Conservation (phyloP, 306 rosid genomes). For the Inga laurina region DNA sequence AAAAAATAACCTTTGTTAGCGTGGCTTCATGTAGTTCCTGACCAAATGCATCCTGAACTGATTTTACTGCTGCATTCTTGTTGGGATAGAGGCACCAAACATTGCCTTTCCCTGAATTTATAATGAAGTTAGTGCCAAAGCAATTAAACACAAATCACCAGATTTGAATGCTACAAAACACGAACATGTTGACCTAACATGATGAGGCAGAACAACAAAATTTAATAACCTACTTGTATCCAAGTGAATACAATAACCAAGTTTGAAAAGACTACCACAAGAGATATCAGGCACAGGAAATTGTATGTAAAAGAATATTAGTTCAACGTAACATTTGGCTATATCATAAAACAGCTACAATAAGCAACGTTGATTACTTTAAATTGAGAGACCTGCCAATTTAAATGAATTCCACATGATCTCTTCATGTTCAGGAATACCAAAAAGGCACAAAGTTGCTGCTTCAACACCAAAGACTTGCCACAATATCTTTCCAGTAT, state of each 20-base stretch:
- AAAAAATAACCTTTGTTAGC: conserved; percentile 41
- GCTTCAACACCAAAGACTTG: conserved; percentile 84
- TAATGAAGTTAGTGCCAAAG: conserved; percentile 22
- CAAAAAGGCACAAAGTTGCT: conserved; percentile 80
- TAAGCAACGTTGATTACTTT: conserved; percentile 19
- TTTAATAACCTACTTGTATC: not conserved
- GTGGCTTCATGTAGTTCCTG: conserved; percentile 48
- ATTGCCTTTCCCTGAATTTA: conserved; percentile 62
- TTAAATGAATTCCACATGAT: conserved; percentile 87
- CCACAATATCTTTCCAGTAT: conserved; percentile 90
- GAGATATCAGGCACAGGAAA: conserved; percentile 19
- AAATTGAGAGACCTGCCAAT: conserved; percentile 63
- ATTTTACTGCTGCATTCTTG: conserved; percentile 52
- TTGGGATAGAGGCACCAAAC: conserved; percentile 97
- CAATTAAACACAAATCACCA: conserved; percentile 16
- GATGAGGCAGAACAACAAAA: conserved; percentile 14
- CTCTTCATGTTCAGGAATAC: conserved; percentile 84
- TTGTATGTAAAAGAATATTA: not conserved
- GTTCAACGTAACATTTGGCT: conserved; percentile 14
- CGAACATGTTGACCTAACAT: conserved; percentile 6
- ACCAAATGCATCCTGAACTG: conserved; percentile 73
- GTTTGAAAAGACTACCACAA: conserved; percentile 20
- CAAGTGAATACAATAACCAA: conserved; percentile 14
- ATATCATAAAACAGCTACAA: conserved; percentile 17
- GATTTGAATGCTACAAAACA: conserved; percentile 11